phyloP scores from a whole-genome alignment of 2,329 filamentous ascomycete species.

The Fusarium sp. region DNA sequence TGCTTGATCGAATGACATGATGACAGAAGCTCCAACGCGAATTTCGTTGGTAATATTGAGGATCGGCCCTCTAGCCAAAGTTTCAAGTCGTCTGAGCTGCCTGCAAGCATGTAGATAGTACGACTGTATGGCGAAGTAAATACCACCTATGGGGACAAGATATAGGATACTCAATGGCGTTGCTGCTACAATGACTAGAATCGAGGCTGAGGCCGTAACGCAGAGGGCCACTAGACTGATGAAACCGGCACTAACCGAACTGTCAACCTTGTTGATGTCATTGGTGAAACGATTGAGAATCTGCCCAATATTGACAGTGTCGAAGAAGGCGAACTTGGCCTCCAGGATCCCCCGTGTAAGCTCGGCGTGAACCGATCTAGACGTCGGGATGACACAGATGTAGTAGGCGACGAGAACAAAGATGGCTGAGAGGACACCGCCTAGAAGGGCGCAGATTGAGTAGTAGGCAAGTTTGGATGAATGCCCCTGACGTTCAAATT shows the following conservation, averaged over 20 bases:
- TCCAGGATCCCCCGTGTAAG: neutral
- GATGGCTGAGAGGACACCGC: neutral
- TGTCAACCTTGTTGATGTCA: neutral
- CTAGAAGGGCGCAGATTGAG: neutral
- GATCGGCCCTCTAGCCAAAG: neutral
- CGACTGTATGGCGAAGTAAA: neutral
- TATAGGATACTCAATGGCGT: neutral
- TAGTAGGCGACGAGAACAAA: neutral
- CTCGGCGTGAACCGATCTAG: neutral
- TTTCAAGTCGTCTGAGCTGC: neutral
- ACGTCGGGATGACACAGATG: neutral
- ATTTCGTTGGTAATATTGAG: neutral
- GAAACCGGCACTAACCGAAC: neutral
- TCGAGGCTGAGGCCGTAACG: neutral
- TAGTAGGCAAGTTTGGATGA: neutral
- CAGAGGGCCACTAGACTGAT: neutral
- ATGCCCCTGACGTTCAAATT: neutral
- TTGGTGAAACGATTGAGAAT: neutral
- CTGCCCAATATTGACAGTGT: neutral
- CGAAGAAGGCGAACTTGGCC: neutral
- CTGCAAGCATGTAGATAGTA: neutral
- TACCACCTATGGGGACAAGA: neutral
- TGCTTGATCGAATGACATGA: neutral
- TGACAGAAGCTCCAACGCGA: neutral
- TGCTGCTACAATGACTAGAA: neutral